These are phyloP conservation scores for Globisporangium apiculatum DNA, from an alignment of 352 stramenopile genomes.

Conservation along the genomic window DNA sequence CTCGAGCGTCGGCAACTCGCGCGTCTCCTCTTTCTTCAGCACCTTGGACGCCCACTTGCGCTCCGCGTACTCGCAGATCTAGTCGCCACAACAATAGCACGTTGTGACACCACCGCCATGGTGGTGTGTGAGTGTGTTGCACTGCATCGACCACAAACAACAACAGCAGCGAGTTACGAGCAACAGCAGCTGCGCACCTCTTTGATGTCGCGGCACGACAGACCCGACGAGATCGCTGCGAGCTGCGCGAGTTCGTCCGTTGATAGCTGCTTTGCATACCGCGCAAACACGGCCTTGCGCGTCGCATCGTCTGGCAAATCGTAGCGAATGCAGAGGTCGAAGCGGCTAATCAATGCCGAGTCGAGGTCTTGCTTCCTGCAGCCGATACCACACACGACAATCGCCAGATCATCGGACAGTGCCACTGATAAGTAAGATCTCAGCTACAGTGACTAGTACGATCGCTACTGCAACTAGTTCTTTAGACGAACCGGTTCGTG, in stretches of 20 bases:
- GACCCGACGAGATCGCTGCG: constrained; percentile 65
- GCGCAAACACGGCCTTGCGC: constrained; percentile 80
- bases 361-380: constrained; percentile 91
- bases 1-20: constrained; percentile 55
- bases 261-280: constrained; percentile 88
- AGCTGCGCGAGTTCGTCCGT: constrained; percentile 69
- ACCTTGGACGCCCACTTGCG: constrained; percentile 89
- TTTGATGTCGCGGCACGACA: constrained; percentile 93
- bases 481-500: constrained; percentile 68
- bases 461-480: too few species aligned
- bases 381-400: background rate
- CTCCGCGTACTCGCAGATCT: constrained; percentile 92
- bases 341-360: constrained; percentile 88
- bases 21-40: constrained; percentile 76
- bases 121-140: too few species aligned
- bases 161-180: background rate
- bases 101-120: background rate
- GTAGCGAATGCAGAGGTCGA: constrained; percentile 91
- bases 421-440: too few species aligned
- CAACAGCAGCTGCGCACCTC: constrained; percentile 39
- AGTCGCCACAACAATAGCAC: background rate
- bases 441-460: too few species aligned
- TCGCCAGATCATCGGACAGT: background rate
- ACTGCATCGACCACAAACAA: background rate
- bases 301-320: constrained; percentile 83